These are phyloP conservation scores for Lactarius deliciosus DNA, from an alignment of 768 basidiomycete genomes.

Conservation along the genomic window DNA sequence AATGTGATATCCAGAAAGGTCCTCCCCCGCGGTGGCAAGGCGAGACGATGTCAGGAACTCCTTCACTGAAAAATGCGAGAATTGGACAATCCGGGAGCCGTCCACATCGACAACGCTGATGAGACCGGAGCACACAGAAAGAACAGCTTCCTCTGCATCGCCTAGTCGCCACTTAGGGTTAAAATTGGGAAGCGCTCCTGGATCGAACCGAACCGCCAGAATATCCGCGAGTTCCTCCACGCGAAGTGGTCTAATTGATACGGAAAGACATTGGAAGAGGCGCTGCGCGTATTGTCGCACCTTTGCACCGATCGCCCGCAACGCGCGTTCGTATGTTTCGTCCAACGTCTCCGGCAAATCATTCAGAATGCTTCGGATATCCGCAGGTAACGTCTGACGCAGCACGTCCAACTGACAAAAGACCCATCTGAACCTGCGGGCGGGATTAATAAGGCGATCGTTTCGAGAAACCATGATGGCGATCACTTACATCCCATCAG, in stretches of 20 bases:
- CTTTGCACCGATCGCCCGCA: neutral
- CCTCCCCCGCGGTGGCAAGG: neutral
- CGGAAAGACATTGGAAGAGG: conserved; percentile 10
- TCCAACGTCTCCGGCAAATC: conserved; percentile 8
- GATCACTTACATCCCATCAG: conserved; percentile 9
- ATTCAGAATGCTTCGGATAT: neutral
- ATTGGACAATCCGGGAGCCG: conserved; percentile 1
- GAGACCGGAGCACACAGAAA: conserved; percentile 4
- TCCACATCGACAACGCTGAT: neutral
- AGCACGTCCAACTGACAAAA: conserved; percentile 6
- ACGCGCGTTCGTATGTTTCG: conserved; percentile 1
- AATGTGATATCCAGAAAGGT: conserved; percentile 8
- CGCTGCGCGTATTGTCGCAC: conserved; percentile 7
- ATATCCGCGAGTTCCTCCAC: conserved; percentile 13
- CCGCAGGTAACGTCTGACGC: neutral
- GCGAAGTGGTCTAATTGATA: conserved; percentile 2
- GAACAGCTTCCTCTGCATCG: neutral
- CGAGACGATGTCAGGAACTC: conserved; percentile 9
- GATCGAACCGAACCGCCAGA: conserved; percentile 1
- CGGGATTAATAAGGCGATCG: too few species aligned
- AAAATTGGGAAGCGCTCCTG: neutral
- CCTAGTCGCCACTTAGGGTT: conserved; percentile 8
- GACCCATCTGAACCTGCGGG: conserved; percentile 8
- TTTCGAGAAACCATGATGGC: neutral
- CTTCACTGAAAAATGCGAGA: conserved; percentile 18